Percentiles rank a stretch among this genome's conserved stretches.
These are phyloP conservation scores for Boletus patriciae DNA, from an alignment of 768 basidiomycete species.

Conservation along the genomic window DNA sequence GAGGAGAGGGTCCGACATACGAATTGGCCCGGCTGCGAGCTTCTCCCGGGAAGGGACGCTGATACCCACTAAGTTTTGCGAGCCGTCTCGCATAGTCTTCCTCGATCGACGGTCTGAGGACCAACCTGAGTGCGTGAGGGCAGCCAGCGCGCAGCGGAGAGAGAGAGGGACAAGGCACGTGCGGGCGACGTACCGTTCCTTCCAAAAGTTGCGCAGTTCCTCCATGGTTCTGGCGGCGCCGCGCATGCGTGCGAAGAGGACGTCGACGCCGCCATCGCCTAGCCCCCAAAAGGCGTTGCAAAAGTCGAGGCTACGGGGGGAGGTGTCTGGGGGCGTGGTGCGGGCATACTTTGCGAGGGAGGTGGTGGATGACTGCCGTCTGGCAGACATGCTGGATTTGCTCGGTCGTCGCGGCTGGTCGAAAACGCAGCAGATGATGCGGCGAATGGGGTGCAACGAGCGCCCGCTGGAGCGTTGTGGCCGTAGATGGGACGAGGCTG, in stretches of 20 bases:
- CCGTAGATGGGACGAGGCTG: not conserved
- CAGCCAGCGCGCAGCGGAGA: not conserved
- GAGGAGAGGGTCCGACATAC: constrained; percentile 33
- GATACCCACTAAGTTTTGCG: constrained; percentile 70
- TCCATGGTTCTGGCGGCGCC: constrained; percentile 86
- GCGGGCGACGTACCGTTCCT: constrained; percentile 71
- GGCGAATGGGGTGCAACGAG: not conserved
- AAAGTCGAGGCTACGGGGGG: constrained; percentile 69
- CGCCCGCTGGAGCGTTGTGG: not conserved
- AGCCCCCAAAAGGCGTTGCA: constrained; percentile 97
- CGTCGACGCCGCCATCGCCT: constrained; percentile 85
- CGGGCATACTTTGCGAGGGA: constrained; percentile 73
- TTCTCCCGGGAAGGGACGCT: constrained; percentile 88
- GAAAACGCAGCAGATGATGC: constrained; percentile 19
- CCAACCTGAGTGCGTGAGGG: not conserved
- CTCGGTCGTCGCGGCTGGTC: constrained; percentile 15
- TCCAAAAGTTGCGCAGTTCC: constrained; percentile 86
- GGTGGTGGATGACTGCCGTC: constrained; percentile 79
- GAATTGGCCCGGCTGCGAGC: constrained; percentile 57
- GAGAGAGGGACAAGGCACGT: not conserved
- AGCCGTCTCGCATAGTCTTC: constrained; percentile 93
- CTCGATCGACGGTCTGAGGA: constrained; percentile 76
- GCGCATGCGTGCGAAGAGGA: constrained; percentile 86
- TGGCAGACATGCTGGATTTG: constrained; percentile 57
- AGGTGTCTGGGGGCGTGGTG: constrained; percentile 45